Evolutionary conservation across 2,329 filamentous ascomycete genomes (phyloP), one percentile per base, ranked within the genome.

Genomic region (Colletotrichum graminicola): DNA sequence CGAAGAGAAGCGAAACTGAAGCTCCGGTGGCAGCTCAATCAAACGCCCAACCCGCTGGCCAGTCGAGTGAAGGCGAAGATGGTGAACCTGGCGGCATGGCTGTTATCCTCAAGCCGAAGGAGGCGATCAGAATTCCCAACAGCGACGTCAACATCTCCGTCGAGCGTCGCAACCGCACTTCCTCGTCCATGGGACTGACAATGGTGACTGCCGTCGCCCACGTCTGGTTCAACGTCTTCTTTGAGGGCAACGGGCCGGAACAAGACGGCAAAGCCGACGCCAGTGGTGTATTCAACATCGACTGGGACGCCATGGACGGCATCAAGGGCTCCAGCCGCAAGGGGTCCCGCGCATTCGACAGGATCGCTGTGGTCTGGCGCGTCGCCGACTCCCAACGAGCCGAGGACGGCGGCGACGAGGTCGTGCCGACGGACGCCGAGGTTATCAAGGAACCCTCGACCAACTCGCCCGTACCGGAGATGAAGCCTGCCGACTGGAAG

Each of bases 181-280:
- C 89, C 5, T 93, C 93, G 76, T 89, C 89, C 12, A 92, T 96
- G 80, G 92, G 94, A 1, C 89, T 94, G 75, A 94, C 94, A 0
- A 94, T 98, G 91, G 94, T 98, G 4, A 97, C 95, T 0, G 91
- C 95, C 0, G 91, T 98, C 12, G 95, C 95, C 0, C 95, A 98
- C 77, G 93, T 97, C 21, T 99, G 96, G 96, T 97, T 98, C 85
- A 99, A 99, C 78, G 86, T 91, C 1, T 98, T 91, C 81, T 98
- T 98, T 76, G 96, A 98, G 82, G 94, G 95, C 55, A 84, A 89
- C 26, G 92, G 93, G 0, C 91, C 92, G 0, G 92, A 94, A 77
- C 86, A 90, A 52, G 80, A 84, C 36, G 93, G 93, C 32, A 82
- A 85, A 21, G 86, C 93, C 0, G 87, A 92, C 60, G 87, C 91